A percentile compares a stretch with the other conserved stretches of the same genome.
These are phyloP conservation scores for Bolboschoenoplectus hybrid DNA, from an alignment of 202 grass and related monocot genomes.

Conservation along the genomic window DNA sequence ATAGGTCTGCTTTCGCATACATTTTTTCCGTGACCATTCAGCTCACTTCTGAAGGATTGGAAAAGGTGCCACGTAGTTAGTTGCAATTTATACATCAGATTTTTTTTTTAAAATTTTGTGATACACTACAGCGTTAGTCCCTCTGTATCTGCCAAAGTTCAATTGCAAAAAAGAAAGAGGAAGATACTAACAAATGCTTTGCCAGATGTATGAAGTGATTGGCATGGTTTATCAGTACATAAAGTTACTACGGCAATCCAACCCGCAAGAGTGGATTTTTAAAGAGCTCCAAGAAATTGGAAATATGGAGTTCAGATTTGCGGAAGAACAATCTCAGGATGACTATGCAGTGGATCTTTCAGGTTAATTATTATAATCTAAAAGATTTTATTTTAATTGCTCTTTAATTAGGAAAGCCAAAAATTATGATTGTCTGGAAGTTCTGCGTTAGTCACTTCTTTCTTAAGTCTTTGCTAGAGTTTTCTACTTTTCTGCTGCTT, in stretches of 20 bases:
- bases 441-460: neutral
- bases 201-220: conserved; percentile 55
- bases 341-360: conserved; percentile 56
- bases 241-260: conserved; percentile 46
- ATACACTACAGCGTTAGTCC: neutral
- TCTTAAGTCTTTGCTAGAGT: conserved; percentile 7
- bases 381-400: conserved; percentile 10
- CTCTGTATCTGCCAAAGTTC: neutral
- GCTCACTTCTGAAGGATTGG: conserved; percentile 82
- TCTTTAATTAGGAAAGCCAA: neutral
- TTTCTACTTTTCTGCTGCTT: neutral
- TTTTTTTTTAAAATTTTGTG: conserved; percentile 17
- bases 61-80: conserved; percentile 60
- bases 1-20: conserved; percentile 78
- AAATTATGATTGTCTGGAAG: neutral
- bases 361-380: conserved; percentile 34
- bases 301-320: conserved; percentile 57
- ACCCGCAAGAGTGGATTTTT: conserved; percentile 57
- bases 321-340: conserved; percentile 55
- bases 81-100: neutral
- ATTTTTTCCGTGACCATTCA: conserved; percentile 81
- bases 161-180: neutral
- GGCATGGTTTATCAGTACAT: conserved; percentile 53
- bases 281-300: conserved; percentile 57
- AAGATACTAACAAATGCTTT: conserved; percentile 38